Evolutionary conservation across 140 eudicot species (phyloP).

Genomic region (Erigeron philadelphicus): DNA sequence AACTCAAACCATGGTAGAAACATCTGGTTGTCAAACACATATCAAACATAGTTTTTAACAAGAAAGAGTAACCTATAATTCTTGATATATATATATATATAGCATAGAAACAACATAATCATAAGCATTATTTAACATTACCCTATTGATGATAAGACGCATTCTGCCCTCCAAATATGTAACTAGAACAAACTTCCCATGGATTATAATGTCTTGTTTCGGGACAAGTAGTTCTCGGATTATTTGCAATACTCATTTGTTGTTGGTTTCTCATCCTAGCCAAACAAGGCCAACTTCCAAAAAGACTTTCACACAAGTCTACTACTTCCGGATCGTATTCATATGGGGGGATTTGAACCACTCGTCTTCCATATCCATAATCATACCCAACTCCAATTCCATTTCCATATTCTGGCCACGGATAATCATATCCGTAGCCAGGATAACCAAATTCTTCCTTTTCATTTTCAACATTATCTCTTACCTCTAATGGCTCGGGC

Average conservation of each 20-base stretch:
- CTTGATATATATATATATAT: too few relatives aligned
- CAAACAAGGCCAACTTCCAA: conserved; percentile 85
- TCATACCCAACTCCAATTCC: conserved; percentile 34
- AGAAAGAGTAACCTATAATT: too few relatives aligned
- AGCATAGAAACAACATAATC: not conserved
- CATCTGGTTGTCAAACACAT: too few relatives aligned
- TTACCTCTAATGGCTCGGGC: conserved; percentile 15
- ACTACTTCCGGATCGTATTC: conserved; percentile 61
- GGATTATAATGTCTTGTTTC: conserved; percentile 29
- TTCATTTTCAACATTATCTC: conserved; percentile 16
- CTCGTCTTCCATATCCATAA: conserved; percentile 35
- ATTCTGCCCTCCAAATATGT: conserved; percentile 54
- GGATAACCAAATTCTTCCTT: conserved; percentile 22
- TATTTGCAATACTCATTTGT: conserved; percentile 16
- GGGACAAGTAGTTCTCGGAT: not conserved
- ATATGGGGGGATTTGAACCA: conserved; percentile 37
- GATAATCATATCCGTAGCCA: conserved; percentile 34
- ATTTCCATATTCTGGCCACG: conserved; percentile 34
- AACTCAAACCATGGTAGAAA: too few relatives aligned
- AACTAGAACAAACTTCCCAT: conserved; percentile 51
- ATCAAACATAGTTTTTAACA: too few relatives aligned
- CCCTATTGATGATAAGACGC: conserved; percentile 22
- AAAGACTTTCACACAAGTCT: conserved; percentile 66
- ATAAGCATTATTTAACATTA: not conserved
- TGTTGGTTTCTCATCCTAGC: conserved; percentile 35